Conservation (phyloP, 2,329 filamentous ascomycete genomes). For the Trichoderma sp. region DNA sequence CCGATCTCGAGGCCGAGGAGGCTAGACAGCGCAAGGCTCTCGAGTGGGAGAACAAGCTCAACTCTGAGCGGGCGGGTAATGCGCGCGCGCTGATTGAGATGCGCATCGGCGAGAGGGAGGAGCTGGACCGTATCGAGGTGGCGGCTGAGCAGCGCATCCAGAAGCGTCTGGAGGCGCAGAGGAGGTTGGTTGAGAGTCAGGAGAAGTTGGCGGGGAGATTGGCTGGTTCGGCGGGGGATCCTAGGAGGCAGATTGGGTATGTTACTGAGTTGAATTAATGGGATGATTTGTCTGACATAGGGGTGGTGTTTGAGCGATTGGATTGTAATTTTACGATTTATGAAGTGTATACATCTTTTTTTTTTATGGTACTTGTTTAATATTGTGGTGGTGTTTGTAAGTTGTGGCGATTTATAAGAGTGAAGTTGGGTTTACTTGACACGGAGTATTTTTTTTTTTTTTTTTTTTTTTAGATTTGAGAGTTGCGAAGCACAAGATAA, state of each 20-base stretch:
- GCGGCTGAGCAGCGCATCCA: slow-evolving; percentile 45
- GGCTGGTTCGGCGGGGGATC: slow-evolving; percentile 37
- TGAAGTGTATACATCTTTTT: not conserved
- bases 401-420: not conserved
- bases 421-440: not conserved
- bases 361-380: not conserved
- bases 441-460: not conserved
- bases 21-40: slow-evolving; percentile 43
- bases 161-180: slow-evolving; percentile 48
- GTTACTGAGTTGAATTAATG: slow-evolving; percentile 49
- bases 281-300: not conserved
- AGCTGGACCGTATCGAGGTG: slow-evolving; percentile 47
- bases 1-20: slow-evolving; percentile 46
- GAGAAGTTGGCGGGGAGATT: slow-evolving; percentile 42
- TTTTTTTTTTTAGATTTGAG: not conserved
- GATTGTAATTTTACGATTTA: not conserved
- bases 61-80: slow-evolving; percentile 45
- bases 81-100: slow-evolving; percentile 50
- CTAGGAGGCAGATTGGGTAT: slow-evolving; percentile 53
- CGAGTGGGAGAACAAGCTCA: slow-evolving; percentile 48
- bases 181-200: slow-evolving; percentile 49
- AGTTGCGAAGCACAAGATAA: not conserved
- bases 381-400: not conserved
- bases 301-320: not conserved
- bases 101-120: slow-evolving; percentile 48